These are phyloP conservation scores for Madurella mycetomatis DNA, from an alignment of 2,329 filamentous ascomycete genomes.

Conservation along the genomic window DNA sequence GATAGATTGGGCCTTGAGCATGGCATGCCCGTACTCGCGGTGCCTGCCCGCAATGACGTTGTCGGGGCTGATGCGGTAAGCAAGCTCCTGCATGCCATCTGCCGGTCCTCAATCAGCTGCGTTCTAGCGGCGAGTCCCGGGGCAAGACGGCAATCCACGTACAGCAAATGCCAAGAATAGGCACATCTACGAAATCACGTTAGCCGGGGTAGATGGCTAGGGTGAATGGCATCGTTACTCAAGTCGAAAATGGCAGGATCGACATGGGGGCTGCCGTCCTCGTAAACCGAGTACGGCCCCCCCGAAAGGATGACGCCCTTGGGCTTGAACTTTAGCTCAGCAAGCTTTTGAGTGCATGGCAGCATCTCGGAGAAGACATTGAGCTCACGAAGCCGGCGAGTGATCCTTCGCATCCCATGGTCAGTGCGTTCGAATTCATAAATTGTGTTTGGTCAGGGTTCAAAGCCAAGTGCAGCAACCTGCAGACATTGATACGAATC, in stretches of 20 bases:
- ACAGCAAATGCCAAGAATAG: constrained; percentile 34
- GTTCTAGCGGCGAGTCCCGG: neutral
- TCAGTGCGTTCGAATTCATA: constrained; percentile 4
- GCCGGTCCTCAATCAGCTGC: constrained; percentile 18
- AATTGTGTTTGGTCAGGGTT: neutral
- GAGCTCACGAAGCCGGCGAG: constrained; percentile 21
- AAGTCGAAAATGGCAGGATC: constrained; percentile 79
- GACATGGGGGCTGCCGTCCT: constrained; percentile 57
- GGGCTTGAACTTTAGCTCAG: constrained; percentile 72
- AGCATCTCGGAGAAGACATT: constrained; percentile 74
- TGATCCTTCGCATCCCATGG: constrained; percentile 16
- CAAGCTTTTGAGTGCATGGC: constrained; percentile 76
- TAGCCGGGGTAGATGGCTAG: constrained; percentile 33
- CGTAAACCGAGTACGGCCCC: constrained; percentile 71
- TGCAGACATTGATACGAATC: neutral
- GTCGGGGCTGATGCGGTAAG: constrained; percentile 58
- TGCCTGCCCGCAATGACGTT: constrained; percentile 26
- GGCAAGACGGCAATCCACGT: neutral
- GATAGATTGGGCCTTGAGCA: constrained; percentile 26
- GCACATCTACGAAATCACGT: constrained; percentile 23
- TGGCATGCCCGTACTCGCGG: constrained; percentile 47
- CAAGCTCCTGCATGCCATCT: constrained; percentile 63
- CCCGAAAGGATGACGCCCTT: constrained; percentile 70
- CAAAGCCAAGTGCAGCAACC: neutral
- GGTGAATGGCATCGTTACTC: constrained; percentile 43